Evolutionary conservation across 768 basidiomycete genomes (phyloP), one percentile per base, ranked within the genome.

Genomic region (Lactifluus pinguis): DNA sequence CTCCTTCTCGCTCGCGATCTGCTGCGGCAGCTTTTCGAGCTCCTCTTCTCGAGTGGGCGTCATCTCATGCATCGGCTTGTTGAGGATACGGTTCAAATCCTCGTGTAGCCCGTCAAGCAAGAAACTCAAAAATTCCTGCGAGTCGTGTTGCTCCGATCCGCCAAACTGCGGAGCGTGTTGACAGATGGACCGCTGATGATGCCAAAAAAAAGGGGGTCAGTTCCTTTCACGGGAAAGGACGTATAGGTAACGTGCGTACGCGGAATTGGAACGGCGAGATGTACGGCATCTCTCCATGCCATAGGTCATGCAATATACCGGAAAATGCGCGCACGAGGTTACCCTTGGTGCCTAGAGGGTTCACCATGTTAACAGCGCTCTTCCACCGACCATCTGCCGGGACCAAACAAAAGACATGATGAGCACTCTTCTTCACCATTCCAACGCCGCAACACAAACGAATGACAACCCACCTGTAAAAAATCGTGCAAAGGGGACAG

Each of bases 101-200:
- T 99, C 97, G 68, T 99, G 97, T 55, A 99, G 73, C 1, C 94
- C 94, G 68, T 98, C 97, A 57, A 99, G 79, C 30, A 99, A 79
- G 77, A 95, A 95, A 25, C 85, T 89, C 44, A 99, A 77, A 72
- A 98, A 97, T 74, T 99, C 95, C 72, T 98, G 97, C 21, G 94
- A 94, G 73, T 99, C 95, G 68, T 99, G 95, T 71, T 99, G 95
- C 66, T 94, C 87, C 15, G 84, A 80, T 2, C 91, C 92, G 38
- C 83, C 81, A 72, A 95, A 97, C 70, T 91, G 88, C 8, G 78
- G 73, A 1, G 83, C 83, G 65, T 79, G 80, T 52, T 62, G 78
- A 74, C 75, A 89, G 70, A 79, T 82, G 58, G 77, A 79, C 73
- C 78, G 81, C 84, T 86, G 62, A 53, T 32, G 21, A 25, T 25